Conservation (phyloP, 192 early-diverging fungal species). For the Coemansia sp. region DNA sequence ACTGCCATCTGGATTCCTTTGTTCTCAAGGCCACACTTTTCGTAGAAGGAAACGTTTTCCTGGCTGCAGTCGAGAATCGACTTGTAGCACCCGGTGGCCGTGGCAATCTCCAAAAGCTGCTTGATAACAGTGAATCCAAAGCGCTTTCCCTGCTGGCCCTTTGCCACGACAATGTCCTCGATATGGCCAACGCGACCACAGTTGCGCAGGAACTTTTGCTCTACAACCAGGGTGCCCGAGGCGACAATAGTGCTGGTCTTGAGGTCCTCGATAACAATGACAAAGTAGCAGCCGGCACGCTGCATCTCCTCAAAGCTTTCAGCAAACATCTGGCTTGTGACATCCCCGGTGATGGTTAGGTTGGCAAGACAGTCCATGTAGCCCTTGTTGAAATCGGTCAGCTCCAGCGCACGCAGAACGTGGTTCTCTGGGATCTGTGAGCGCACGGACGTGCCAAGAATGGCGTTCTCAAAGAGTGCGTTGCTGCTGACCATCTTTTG, state of each 20-base stretch:
- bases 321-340: slow-evolving; percentile 70
- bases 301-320: slow-evolving; percentile 80
- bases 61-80: slow-evolving; percentile 69
- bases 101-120: slow-evolving; percentile 76
- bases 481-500: slow-evolving; percentile 47
- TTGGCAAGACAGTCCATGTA: slow-evolving; percentile 67
- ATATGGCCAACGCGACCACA: slow-evolving; percentile 90
- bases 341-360: slow-evolving; percentile 77
- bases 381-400: slow-evolving; percentile 80
- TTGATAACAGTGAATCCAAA: slow-evolving; percentile 78
- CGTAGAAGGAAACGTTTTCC: slow-evolving; percentile 88
- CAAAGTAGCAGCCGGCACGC: slow-evolving; percentile 65
- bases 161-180: slow-evolving; percentile 85
- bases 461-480: slow-evolving; percentile 41
- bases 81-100: slow-evolving; percentile 89
- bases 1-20: slow-evolving; percentile 77
- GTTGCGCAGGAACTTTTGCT: slow-evolving; percentile 86
- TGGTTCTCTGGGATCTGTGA: slow-evolving; percentile 66
- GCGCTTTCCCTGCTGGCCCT: slow-evolving; percentile 70
- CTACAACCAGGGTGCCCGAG: slow-evolving; percentile 83
- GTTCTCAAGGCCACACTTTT: slow-evolving; percentile 82
- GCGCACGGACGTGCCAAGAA: slow-evolving; percentile 70
- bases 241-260: slow-evolving; percentile 65
- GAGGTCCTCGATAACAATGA: slow-evolving; percentile 80
- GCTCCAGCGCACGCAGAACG: slow-evolving; percentile 72